Base-by-base conservation (phyloP, 371 early-diverging fungal species). In the Phascolomyces articulosus region DNA sequence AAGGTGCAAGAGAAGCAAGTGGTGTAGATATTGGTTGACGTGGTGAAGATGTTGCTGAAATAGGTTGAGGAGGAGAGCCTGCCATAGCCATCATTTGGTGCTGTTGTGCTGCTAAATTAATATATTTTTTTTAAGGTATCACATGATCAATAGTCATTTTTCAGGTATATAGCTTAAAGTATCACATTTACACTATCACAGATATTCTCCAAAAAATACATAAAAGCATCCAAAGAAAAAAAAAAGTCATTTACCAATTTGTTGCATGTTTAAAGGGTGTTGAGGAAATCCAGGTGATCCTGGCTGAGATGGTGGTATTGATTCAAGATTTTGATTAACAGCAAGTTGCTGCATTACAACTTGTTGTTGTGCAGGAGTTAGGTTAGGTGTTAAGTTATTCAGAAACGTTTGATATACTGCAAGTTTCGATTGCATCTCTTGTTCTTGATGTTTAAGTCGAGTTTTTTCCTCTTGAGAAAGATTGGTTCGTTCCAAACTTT, bases 401-500 rank as follows among this genome's bases (percentile, higher is more conserved):
- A 27, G 51, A 9, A 58, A 21, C 10, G 38, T 60, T 31, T 65
- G 67, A 24, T 48, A 51, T 13, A 54, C n/a, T n/a, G 57, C 59
- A 10, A 62, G 62, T 59, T 65, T 63, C 16, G 66, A 69, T 59
- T 67, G 75, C 15, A 66, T 44, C 56, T 63, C 24, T 26, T 20
- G 59, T 58, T 58, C 64, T 63, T 55, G 74, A 27, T n/a, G 28
- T 55, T 27, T 67, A 10, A 44, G 49, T 31, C 60, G 60, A 21
- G 72, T 71, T 55, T 60, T 72, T 40, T 81, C 75, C 55, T 74
- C 75, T 11, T 58, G 40, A 15, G 75, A 55, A 6, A 81, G 68
- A 61, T 78, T 73, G 4, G 71, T 48, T 54, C 75, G 69, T 51
- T 81, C 79, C 4, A 78, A 41, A 24, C 66, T 64, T 62, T 73